phyloP scores from a whole-genome alignment of 2,329 filamentous ascomycete genomes.

The Cladophialophora immunda region DNA sequence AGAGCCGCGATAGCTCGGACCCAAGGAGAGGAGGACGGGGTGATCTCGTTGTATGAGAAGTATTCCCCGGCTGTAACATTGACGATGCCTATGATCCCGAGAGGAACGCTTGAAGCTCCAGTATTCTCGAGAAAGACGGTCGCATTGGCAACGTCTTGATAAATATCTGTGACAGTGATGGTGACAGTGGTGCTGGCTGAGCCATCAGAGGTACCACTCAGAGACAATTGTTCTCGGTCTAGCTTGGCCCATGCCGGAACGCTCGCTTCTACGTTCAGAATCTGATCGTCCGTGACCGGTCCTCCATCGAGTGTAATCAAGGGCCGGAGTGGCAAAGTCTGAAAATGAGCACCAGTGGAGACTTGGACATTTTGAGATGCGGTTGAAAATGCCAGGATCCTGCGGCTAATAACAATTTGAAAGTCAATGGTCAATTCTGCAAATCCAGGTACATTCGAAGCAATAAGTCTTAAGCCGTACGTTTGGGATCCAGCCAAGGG shows the following conservation, averaged over 20 bases:
- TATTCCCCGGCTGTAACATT: constrained; percentile 59
- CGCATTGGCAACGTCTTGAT: constrained; percentile 66
- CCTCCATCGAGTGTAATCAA: constrained; percentile 68
- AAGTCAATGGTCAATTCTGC: constrained; percentile 72
- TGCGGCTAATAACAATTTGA: constrained; percentile 74
- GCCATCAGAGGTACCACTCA: constrained; percentile 70
- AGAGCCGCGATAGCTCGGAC: constrained; percentile 13
- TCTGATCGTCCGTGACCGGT: constrained; percentile 57
- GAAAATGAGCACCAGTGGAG: constrained; percentile 61
- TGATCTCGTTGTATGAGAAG: constrained; percentile 46
- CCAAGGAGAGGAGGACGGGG: constrained; percentile 14
- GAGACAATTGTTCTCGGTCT: constrained; percentile 66
- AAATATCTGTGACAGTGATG: constrained; percentile 67
- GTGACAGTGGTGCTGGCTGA: constrained; percentile 70
- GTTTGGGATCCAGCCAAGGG: constrained; percentile 73
- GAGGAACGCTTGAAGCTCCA: constrained; percentile 50
- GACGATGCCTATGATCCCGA: constrained; percentile 53
- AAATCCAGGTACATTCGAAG: constrained; percentile 82
- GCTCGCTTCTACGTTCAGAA: constrained; percentile 62
- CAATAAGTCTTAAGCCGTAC: constrained; percentile 76
- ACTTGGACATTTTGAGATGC: constrained; percentile 66
- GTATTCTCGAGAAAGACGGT: constrained; percentile 60
- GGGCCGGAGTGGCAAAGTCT: constrained; percentile 61
- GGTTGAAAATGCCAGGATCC: constrained; percentile 72
- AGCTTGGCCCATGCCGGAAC: constrained; percentile 76